Evolutionary conservation across 1,139 yeast genomes (phyloP).

Genomic region (Kodamaea suecica): DNA sequence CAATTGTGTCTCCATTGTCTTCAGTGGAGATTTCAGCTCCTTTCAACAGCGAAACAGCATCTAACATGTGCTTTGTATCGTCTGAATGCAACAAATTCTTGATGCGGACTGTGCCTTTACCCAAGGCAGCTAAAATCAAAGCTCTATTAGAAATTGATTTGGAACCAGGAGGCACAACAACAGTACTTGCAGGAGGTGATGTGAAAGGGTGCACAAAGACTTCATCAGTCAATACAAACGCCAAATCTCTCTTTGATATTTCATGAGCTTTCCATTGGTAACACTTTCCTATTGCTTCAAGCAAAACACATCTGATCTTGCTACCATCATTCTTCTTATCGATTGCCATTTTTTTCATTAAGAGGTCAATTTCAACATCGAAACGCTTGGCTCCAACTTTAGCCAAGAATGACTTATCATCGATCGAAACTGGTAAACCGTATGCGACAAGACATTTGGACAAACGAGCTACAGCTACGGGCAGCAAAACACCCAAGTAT

Average conservation of each 20-base stretch:
- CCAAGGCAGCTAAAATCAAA: conserved; percentile 85
- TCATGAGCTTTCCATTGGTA: conserved; percentile 85
- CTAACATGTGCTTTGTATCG: conserved; percentile 92
- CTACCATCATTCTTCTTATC: conserved; percentile 96
- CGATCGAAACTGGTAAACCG: conserved; percentile 76
- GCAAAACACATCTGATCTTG: conserved; percentile 79
- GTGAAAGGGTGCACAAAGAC: conserved; percentile 60
- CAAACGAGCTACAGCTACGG: conserved; percentile 91
- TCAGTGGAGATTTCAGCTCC: conserved; percentile 83
- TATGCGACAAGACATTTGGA: conserved; percentile 80
- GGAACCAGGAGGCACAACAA: conserved; percentile 89
- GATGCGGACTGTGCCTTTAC: conserved; percentile 77
- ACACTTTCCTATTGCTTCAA: conserved; percentile 84
- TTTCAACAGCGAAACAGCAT: conserved; percentile 72
- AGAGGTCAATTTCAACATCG: conserved; percentile 65
- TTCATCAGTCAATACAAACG: conserved; percentile 84
- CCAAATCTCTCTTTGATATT: conserved; percentile 75
- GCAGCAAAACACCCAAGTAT: conserved; percentile 81
- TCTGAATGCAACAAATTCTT: conserved; percentile 89
- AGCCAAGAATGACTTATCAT: conserved; percentile 64
- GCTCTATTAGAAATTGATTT: conserved; percentile 97
- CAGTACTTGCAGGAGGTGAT: conserved; percentile 41
- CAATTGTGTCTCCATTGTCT: conserved; percentile 85
- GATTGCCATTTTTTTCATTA: conserved; percentile 84
- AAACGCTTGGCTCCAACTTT: conserved; percentile 59